Conservation (phyloP, 2,329 filamentous ascomycete species). For the Cadophora gregata region DNA sequence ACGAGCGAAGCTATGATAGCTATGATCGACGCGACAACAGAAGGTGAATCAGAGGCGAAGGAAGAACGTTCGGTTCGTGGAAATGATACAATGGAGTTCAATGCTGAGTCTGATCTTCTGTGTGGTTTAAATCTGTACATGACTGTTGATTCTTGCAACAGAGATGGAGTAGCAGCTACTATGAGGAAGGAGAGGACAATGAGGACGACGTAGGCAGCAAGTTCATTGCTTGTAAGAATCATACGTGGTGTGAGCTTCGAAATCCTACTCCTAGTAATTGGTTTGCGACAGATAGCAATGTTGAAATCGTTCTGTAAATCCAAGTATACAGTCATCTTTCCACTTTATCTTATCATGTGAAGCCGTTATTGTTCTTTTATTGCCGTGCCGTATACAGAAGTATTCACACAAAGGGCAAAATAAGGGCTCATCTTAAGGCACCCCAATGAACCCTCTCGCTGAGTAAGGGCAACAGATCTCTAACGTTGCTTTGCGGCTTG, state of each 20-base stretch:
- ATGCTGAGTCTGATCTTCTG: neutral
- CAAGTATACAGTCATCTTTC: too few species aligned
- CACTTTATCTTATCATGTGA: too few species aligned
- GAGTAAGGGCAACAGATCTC: neutral
- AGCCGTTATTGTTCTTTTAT: too few species aligned
- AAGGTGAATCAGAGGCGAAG: constrained; percentile 20
- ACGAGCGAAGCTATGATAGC: constrained; percentile 31
- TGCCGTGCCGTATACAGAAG: too few species aligned
- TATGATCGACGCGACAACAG: constrained; percentile 29
- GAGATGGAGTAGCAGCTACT: neutral
- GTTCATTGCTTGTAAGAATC: neutral
- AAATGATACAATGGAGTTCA: constrained; percentile 2
- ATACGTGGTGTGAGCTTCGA: constrained; percentile 16
- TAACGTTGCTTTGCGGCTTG: constrained; percentile 7
- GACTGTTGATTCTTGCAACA: neutral
- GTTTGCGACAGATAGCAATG: too few species aligned
- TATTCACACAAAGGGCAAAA: neutral
- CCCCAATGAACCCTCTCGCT: too few species aligned
- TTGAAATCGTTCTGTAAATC: too few species aligned
- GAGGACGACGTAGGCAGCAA: neutral
- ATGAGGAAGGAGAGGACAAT: constrained; percentile 12
- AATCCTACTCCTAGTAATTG: neutral
- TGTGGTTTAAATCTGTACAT: neutral
- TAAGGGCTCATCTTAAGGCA: neutral
- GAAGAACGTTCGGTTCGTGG: neutral